These are phyloP conservation scores for Russula griseocarnosa DNA, from an alignment of 768 basidiomycete species.

Conservation along the genomic window DNA sequence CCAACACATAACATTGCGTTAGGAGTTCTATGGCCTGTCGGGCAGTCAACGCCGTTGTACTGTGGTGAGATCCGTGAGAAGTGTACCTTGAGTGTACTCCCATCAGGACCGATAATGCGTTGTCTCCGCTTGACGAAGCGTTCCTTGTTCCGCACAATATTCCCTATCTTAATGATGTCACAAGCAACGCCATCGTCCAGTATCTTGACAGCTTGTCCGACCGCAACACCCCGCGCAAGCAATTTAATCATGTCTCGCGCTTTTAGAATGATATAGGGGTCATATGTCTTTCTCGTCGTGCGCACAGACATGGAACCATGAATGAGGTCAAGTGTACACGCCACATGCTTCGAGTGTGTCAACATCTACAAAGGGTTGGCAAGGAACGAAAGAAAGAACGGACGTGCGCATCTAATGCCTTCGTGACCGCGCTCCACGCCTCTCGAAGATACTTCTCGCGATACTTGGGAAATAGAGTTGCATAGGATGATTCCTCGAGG, in stretches of 20 bases:
- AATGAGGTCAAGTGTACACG: slow-evolving; percentile 89
- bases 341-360: slow-evolving; percentile 57
- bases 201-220: slow-evolving; percentile 83
- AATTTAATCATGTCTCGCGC: slow-evolving; percentile 95
- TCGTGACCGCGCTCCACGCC: slow-evolving; percentile 89
- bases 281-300: slow-evolving; percentile 95
- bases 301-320: slow-evolving; percentile 97
- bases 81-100: slow-evolving; percentile 90
- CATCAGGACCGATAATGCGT: slow-evolving; percentile 95
- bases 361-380: slow-evolving; percentile 1
- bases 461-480: slow-evolving; percentile 97
- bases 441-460: slow-evolving; percentile 95
- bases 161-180: slow-evolving; percentile 98
- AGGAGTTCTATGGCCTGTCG: slow-evolving; percentile 90
- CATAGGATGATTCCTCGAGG: slow-evolving; percentile 95
- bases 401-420: slow-evolving; percentile 77
- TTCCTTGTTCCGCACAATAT: slow-evolving; percentile 90
- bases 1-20: slow-evolving; percentile 94
- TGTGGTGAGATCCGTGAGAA: neutral
- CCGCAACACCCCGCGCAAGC: slow-evolving; percentile 84
- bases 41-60: slow-evolving; percentile 1
- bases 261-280: slow-evolving; percentile 95
- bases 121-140: slow-evolving; percentile 94
- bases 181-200: slow-evolving; percentile 86
- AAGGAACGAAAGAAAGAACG: slow-evolving; percentile 24